phyloP scores from a whole-genome alignment of 495 filamentous ascomycete species.

The Oidiodendron maius region DNA sequence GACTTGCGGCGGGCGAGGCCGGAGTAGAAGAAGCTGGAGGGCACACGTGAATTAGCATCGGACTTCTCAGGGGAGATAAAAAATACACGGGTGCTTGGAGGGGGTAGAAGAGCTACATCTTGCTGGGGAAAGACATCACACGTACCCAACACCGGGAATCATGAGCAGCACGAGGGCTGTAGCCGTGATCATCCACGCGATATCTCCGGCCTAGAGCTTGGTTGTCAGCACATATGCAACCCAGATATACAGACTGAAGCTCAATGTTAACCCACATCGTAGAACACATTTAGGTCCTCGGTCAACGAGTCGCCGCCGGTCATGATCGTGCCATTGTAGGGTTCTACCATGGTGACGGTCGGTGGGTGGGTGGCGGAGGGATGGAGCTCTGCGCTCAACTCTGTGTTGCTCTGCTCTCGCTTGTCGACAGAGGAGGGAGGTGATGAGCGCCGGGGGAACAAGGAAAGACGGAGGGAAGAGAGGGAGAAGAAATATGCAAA shows the following conservation, averaged over 20 bases:
- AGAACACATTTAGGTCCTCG: slow-evolving; percentile 75
- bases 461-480: slow-evolving; percentile 1
- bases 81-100: slow-evolving; percentile 11
- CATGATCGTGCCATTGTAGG: slow-evolving; percentile 57
- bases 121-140: slow-evolving; percentile 18
- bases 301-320: slow-evolving; percentile 71
- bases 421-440: slow-evolving; percentile 10
- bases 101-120: slow-evolving; percentile 7
- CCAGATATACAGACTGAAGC: neutral
- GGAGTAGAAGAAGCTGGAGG: slow-evolving; percentile 88
- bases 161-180: slow-evolving; percentile 92
- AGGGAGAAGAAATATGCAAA: slow-evolving; percentile 12
- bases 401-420: neutral
- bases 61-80: neutral
- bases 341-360: slow-evolving; percentile 27
- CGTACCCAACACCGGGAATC: slow-evolving; percentile 85
- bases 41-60: no score
- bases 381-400: slow-evolving; percentile 6
- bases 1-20: slow-evolving; percentile 94
- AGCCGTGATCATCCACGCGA: slow-evolving; percentile 83
- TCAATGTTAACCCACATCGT: slow-evolving; percentile 49
- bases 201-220: slow-evolving; percentile 66
- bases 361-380: slow-evolving; percentile 13
- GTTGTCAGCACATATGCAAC: neutral
- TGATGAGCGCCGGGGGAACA: slow-evolving; percentile 1